A percentile compares a stretch with the other conserved stretches of the same genome.
Evolutionary conservation across 352 stramenopile genomes (phyloP).

Genomic region (Pythium utonaiense): DNA sequence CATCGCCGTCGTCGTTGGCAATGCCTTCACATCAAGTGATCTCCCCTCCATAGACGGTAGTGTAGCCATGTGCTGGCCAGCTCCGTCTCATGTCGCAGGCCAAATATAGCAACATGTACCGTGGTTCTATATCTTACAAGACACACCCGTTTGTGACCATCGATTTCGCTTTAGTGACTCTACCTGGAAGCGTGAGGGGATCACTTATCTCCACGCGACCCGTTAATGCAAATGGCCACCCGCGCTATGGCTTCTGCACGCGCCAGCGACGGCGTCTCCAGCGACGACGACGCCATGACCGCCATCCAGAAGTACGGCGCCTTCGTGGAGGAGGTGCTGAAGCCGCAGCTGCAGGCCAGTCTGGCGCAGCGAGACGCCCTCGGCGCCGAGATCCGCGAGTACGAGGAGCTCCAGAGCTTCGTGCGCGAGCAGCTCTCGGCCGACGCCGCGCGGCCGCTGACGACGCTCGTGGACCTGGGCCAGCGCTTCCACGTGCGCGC

Average conservation of each 20-base stretch:
- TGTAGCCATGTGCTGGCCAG: slow-evolving; percentile 17
- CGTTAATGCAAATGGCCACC: background rate
- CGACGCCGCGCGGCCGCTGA: slow-evolving; percentile 11
- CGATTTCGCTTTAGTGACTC: slow-evolving; percentile 11
- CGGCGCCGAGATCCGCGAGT: slow-evolving; percentile 53
- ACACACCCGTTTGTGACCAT: background rate
- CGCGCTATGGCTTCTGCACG: background rate
- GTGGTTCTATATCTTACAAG: background rate
- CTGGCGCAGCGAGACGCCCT: slow-evolving; percentile 51
- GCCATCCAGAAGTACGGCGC: slow-evolving; percentile 56
- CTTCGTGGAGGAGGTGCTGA: slow-evolving; percentile 69
- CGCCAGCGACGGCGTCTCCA: background rate
- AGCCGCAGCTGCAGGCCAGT: slow-evolving; percentile 60
- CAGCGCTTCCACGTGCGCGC: slow-evolving; percentile 71
- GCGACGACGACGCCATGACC: slow-evolving; percentile 16
- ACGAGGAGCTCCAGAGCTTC: slow-evolving; percentile 48
- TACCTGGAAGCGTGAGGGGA: background rate
- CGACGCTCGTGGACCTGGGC: slow-evolving; percentile 61
- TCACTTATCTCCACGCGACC: too few species aligned
- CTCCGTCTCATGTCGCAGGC: background rate
- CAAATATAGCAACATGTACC: background rate
- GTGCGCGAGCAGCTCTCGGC: slow-evolving; percentile 29
- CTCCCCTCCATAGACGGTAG: background rate
- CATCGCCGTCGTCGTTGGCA: background rate
- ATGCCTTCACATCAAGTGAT: background rate